Evolutionary conservation across 257 asterid genomes (phyloP), one percentile per base, ranked within the genome.

Genomic region (Jaltomata sinuosa): DNA sequence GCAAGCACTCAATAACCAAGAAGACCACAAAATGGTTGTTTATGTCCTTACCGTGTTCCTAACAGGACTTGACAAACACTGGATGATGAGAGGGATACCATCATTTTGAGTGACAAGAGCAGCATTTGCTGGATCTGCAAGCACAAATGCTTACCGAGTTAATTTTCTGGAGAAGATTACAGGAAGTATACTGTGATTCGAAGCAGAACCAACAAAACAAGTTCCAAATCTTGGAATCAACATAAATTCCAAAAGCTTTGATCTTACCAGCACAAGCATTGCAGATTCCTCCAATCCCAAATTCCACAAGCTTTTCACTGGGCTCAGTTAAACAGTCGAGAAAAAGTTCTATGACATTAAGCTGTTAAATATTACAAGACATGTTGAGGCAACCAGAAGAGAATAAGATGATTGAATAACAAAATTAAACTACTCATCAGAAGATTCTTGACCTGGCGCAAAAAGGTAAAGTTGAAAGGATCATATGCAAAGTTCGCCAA

Each of bases 401-500:
- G 31, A 47, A 47, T 15, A 67, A 18, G 11, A 42, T 69, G 47
- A 67, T 61, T 72, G 9, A 80, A 31, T 19, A 81, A 42, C 25
- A 68, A 68, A 40, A 59, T 38, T 11, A 40, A 77, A 76, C 50
- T 29, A 21, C 53, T 32, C 45, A 62, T 12, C 67, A 84, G 40
- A 77, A 85, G 22, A 65, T 80, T 34, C 79, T 55, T 84, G 36
- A 96, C 99, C 98, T 96, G 98, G 62, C 95, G 97, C 87, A 96
- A 77, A 80, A 91, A 93, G 86, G 97, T 83, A 72, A 89, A 94
- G 85, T 94, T 96, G 91, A 84, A 96, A 82, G 99, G 99, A 91
- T 96, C 98, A 85, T 96, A 96, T 9, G 99, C 98, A 82, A 96
- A 94, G 88, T 96, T 94, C 15, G 97, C 98, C 90, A 93, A 90